These are phyloP conservation scores for Hansenula sp. DNA, from an alignment of 1,139 yeast species.

Conservation along the genomic window DNA sequence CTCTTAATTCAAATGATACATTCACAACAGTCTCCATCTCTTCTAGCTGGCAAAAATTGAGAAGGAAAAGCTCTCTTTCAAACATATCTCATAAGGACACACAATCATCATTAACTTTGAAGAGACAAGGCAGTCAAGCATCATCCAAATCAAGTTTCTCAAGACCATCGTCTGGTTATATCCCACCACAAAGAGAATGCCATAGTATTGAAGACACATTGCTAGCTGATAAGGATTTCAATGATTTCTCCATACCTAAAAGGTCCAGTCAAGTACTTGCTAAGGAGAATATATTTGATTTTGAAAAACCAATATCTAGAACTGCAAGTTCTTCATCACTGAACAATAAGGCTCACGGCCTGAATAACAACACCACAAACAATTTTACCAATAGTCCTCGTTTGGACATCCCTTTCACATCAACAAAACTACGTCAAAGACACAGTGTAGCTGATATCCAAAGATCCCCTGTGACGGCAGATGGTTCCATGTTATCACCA, in stretches of 20 bases:
- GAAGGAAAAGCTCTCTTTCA: background rate
- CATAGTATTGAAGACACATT: conserved; percentile 21
- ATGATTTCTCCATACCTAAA: conserved; percentile 12
- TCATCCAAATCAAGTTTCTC: background rate
- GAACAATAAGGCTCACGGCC: background rate
- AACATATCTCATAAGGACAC: background rate
- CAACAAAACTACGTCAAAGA: background rate
- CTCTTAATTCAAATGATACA: background rate
- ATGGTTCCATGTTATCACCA: background rate
- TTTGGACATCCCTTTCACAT: background rate
- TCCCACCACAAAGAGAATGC: conserved; percentile 10
- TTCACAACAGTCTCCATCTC: background rate
- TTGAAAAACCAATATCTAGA: conserved; percentile 5
- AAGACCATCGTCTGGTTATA: background rate
- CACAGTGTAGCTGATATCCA: background rate
- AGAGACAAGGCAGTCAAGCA: background rate
- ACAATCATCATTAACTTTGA: background rate
- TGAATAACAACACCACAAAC: background rate
- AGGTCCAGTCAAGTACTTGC: conserved; percentile 5
- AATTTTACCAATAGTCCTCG: background rate
- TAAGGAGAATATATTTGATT: conserved; percentile 3
- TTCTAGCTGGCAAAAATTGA: background rate
- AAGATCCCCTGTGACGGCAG: background rate
- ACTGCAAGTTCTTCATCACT: background rate
- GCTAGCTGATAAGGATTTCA: conserved; percentile 18